Conservation (phyloP, 768 basidiomycete genomes). For the Chiua virens region DNA sequence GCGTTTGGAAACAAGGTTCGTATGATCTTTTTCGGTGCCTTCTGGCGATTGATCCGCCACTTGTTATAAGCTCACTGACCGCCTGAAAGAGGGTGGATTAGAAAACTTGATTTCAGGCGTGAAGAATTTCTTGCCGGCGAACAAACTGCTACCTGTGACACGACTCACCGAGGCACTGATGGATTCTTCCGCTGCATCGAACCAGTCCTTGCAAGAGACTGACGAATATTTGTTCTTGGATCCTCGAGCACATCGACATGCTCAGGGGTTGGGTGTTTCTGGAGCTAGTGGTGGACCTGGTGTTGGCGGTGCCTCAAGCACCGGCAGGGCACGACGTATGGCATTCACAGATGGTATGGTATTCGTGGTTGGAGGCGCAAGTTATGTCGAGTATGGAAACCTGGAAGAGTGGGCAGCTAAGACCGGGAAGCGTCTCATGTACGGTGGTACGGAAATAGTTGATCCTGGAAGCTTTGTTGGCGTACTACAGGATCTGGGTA, state of each 20-base stretch:
- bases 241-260: slow-evolving; percentile 73
- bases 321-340: slow-evolving; percentile 57
- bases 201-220: slow-evolving; percentile 92
- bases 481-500: slow-evolving; percentile 66
- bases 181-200: slow-evolving; percentile 93
- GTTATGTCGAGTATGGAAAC: slow-evolving; percentile 97
- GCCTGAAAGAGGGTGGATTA: slow-evolving; percentile 92
- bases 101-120: slow-evolving; percentile 97
- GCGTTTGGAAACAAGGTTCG: slow-evolving; percentile 84
- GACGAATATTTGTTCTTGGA: slow-evolving; percentile 96
- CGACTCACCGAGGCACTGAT: slow-evolving; percentile 94
- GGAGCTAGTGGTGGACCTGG: slow-evolving; percentile 48
- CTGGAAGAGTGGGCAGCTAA: slow-evolving; percentile 88
- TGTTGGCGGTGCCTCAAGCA: slow-evolving; percentile 32
- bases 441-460: slow-evolving; percentile 94
- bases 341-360: slow-evolving; percentile 87
- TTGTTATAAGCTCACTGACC: slow-evolving; percentile 73
- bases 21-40: background rate
- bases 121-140: slow-evolving; percentile 94
- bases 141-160: slow-evolving; percentile 90
- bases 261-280: slow-evolving; percentile 44
- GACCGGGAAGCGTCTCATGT: slow-evolving; percentile 83
- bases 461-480: slow-evolving; percentile 85
- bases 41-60: background rate
- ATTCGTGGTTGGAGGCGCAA: slow-evolving; percentile 94